phyloP scores from a whole-genome alignment of 441 rosid species.

The Macaranga tanarius region DNA sequence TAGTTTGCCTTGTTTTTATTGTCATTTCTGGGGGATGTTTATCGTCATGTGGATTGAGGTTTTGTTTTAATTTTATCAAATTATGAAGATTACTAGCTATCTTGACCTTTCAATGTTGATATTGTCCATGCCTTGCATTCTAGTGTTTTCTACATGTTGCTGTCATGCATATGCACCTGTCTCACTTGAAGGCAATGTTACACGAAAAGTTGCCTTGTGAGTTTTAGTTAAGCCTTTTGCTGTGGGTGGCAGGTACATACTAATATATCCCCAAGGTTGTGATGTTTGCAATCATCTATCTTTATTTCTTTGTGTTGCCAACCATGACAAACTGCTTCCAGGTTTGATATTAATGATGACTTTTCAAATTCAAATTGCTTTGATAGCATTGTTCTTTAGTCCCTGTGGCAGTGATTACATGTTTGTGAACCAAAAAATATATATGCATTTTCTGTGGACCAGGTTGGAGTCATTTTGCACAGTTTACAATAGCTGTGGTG shows the following conservation, averaged over 20 bases:
- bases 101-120: background rate
- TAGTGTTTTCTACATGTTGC: background rate
- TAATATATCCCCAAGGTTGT: slow-evolving; percentile 98
- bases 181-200: background rate
- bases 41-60: background rate
- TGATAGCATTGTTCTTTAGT: slow-evolving; percentile 1
- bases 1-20: background rate
- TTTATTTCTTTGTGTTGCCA: slow-evolving; percentile 92
- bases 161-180: background rate
- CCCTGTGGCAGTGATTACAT: slow-evolving; percentile 17
- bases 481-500: slow-evolving; percentile 95
- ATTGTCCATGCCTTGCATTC: background rate
- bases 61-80: background rate
- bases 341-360: slow-evolving; percentile 41
- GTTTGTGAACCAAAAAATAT: background rate
- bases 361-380: slow-evolving; percentile 9
- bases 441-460: slow-evolving; percentile 24
- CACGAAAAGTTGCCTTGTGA: background rate
- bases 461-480: slow-evolving; percentile 99
- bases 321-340: slow-evolving; percentile 97
- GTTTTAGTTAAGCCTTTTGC: slow-evolving; percentile 18
- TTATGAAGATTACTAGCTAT: background rate
- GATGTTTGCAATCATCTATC: slow-evolving; percentile 98
- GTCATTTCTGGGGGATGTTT: background rate
- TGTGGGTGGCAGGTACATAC: slow-evolving; percentile 71